Evolutionary conservation across 805 yeast genomes (phyloP).

Genomic region (Yarrowia sp.): DNA sequence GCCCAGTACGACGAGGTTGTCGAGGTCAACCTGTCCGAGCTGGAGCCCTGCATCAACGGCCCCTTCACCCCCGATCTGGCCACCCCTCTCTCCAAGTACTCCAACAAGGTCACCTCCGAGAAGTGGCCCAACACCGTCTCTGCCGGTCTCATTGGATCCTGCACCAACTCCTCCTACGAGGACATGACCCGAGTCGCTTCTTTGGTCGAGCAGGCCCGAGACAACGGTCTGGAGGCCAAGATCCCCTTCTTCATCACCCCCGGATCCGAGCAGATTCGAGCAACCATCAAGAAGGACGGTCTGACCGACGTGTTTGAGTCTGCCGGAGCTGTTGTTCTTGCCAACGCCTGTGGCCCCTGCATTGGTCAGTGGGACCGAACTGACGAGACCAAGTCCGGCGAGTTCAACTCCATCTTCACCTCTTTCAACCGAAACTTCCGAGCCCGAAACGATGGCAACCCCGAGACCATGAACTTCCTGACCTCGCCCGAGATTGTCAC

Average conservation of each 20-base stretch:
- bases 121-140: conserved; percentile 87
- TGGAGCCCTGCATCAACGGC: conserved; percentile 96
- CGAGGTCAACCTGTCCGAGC: conserved; percentile 82
- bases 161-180: conserved; percentile 98
- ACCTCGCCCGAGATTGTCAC: conserved; percentile 99
- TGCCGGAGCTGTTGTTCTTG: conserved; percentile 89
- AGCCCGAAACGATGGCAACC: conserved; percentile 98
- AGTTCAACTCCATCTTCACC: conserved; percentile 88
- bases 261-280: conserved; percentile 97
- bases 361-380: conserved; percentile 98
- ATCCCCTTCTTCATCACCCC: conserved; percentile 95
- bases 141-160: conserved; percentile 96
- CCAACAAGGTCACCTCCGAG: conserved; percentile 69
- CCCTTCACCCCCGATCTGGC: conserved; percentile 98
- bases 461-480: conserved; percentile 95
- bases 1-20: conserved; percentile 91
- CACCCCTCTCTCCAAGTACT: conserved; percentile 86
- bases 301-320: conserved; percentile 78
- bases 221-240: conserved; percentile 87
- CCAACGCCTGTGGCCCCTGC: conserved; percentile 99
- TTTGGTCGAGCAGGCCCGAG: conserved; percentile 83
- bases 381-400: conserved; percentile 55
- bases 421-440: conserved; percentile 98
- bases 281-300: conserved; percentile 96
- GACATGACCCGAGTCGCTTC: conserved; percentile 98